phyloP scores from a whole-genome alignment of 306 rosid genomes.

The Trifolium subterraneum region DNA sequence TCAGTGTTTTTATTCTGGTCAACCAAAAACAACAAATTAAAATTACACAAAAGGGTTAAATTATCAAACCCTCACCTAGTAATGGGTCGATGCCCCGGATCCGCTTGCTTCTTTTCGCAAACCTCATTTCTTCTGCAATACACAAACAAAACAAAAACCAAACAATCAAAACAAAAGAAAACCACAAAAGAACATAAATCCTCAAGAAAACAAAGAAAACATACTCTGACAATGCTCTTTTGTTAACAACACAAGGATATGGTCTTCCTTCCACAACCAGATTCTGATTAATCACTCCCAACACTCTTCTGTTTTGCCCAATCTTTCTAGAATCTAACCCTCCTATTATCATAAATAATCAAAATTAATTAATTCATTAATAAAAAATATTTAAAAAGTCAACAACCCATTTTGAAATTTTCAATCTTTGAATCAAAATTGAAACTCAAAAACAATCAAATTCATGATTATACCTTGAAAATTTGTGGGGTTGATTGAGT shows the following conservation, averaged over 20 bases:
- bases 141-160: conserved; percentile 20
- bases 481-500: conserved; percentile 59
- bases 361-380: background rate
- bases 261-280: conserved; percentile 57
- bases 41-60: conserved; percentile 13
- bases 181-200: conserved; percentile 7
- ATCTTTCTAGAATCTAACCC: conserved; percentile 56
- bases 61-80: conserved; percentile 61
- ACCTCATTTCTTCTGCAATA: conserved; percentile 60
- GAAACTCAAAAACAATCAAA: background rate
- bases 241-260: conserved; percentile 84
- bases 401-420: conserved; percentile 32
- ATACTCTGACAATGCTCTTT: conserved; percentile 79
- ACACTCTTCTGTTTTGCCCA: conserved; percentile 77
- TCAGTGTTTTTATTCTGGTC: background rate
- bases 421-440: background rate
- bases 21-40: background rate
- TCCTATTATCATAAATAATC: conserved; percentile 21
- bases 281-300: conserved; percentile 68
- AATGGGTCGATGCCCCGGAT: conserved; percentile 88
- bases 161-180: conserved; percentile 20
- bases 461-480: conserved; percentile 48
- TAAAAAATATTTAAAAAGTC: background rate
- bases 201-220: background rate
- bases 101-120: conserved; percentile 86